phyloP scores from a whole-genome alignment of 2,329 filamentous ascomycete genomes.

The Dactylonectria estremocensis region DNA sequence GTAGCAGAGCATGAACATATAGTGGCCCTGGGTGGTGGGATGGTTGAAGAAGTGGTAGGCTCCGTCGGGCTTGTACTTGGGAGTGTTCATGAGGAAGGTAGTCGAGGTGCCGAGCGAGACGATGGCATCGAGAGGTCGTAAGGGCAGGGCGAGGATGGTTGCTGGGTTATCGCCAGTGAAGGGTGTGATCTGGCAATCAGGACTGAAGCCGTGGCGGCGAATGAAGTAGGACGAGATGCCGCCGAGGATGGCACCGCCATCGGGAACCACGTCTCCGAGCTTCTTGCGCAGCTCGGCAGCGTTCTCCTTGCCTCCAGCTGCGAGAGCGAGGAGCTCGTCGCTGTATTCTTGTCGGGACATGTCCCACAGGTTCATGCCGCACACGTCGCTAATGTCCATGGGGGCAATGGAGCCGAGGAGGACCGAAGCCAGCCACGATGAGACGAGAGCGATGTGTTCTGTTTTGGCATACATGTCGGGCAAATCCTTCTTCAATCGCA shows the following conservation, averaged over 20 bases:
- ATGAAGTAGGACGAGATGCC: slow-evolving; percentile 85
- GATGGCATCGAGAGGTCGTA: slow-evolving; percentile 91
- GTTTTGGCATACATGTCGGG: slow-evolving; percentile 87
- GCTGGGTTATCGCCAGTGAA: slow-evolving; percentile 98
- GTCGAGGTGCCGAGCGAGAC: slow-evolving; percentile 95
- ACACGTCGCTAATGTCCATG: slow-evolving; percentile 94
- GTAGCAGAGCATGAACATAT: slow-evolving; percentile 99
- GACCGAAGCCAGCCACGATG: slow-evolving; percentile 93
- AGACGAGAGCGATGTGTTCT: slow-evolving; percentile 90
- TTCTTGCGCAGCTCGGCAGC: slow-evolving; percentile 78
- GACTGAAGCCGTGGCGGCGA: slow-evolving; percentile 81
- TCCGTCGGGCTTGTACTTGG: slow-evolving; percentile 90
- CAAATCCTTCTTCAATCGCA: slow-evolving; percentile 85
- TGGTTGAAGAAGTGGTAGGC: slow-evolving; percentile 99
- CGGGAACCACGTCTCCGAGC: slow-evolving; percentile 83
- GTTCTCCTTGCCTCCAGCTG: slow-evolving; percentile 76
- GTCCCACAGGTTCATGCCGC: slow-evolving; percentile 98
- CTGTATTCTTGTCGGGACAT: slow-evolving; percentile 82
- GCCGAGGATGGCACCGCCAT: slow-evolving; percentile 86
- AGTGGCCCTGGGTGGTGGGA: slow-evolving; percentile 88
- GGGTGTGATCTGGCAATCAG: slow-evolving; percentile 82
- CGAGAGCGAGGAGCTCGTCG: slow-evolving; percentile 80
- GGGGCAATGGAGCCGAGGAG: slow-evolving; percentile 89
- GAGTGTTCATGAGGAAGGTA: slow-evolving; percentile 97
- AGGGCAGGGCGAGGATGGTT: slow-evolving; percentile 91